Base-by-base conservation (phyloP, 805 yeast species). In the Grigorovia yakushimaensis region DNA sequence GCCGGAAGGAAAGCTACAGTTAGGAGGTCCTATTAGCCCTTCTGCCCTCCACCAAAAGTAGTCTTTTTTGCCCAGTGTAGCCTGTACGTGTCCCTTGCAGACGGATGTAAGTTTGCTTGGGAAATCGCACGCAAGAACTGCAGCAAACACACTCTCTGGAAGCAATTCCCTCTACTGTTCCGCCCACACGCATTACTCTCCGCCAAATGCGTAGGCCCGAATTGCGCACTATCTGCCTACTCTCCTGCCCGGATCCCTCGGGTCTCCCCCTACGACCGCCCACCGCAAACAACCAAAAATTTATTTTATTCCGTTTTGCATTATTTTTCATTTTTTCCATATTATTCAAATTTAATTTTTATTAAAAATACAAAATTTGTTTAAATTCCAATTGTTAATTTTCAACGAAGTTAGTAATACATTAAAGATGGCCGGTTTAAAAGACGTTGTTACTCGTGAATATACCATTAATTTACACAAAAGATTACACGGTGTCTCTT, bases 391-490 rank as follows among this genome's bases (percentile, higher is more conserved):
- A 13, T 33, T 33, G 37, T 33, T 27, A 27, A 4, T 7, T 27
- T 27, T 33, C 17, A 33, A 13, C 37, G 37, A 33, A 33, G 6
- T 7, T 7, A 27, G 33, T 33, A 33, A n/a, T 33, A 33, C 37
- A 33, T 33, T 33, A 33, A 65, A 63, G 61, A 72, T 72, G 76
- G 73, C 76, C 62, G 72, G 72, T 76, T 79, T 88, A 73, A 85
- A 86, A 79, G 98, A 93, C 89, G 96, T 88, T 77, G 97, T 93
- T 77, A 86, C 98, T 75, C 95, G 99, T 78, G 99, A 93, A 80
- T 93, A 93, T 88, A 93, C 98, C 83, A 89, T 93, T 77, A 91
- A 93, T 88, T 79, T 91, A 77, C 96, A 88, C 95, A 91, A 88
- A 78, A 88, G 98, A 79, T 85, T 88, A 73, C 95, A 87, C 78